Percentiles rank a stretch among this genome's conserved stretches.
Evolutionary conservation across 176 grass and related monocot species (phyloP).

Genomic region (Triticum urartu): DNA sequence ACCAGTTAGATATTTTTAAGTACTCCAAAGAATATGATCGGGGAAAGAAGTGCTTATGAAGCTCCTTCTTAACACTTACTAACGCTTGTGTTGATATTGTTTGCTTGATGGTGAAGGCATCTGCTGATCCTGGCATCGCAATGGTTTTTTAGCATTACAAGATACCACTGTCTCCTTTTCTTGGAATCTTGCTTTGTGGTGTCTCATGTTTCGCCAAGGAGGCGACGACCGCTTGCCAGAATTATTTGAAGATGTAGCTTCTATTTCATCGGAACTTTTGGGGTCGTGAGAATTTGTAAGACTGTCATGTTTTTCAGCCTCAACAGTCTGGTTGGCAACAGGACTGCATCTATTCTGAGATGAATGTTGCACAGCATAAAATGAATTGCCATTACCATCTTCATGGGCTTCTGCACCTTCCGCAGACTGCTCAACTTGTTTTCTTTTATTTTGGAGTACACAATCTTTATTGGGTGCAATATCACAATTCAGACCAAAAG

Average conservation of each 20-base stretch:
- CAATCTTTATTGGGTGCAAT: not conserved
- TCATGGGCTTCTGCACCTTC: conserved; percentile 19
- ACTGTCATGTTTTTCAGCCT: not conserved
- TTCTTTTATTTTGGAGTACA: conserved; percentile 19
- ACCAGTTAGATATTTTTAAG: not conserved
- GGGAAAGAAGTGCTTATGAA: conserved; percentile 5
- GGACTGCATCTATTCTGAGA: conserved; percentile 18
- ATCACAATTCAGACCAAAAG: not conserved
- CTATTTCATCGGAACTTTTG: conserved; percentile 27
- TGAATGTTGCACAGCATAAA: conserved; percentile 6
- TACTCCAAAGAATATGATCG: not conserved
- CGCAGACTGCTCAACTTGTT: conserved; percentile 11
- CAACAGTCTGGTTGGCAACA: conserved; percentile 20
- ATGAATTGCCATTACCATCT: conserved; percentile 28
- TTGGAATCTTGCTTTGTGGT: not conserved
- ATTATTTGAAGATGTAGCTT: conserved; percentile 35
- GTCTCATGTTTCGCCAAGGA: conserved; percentile 26
- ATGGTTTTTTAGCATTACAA: conserved; percentile 21
- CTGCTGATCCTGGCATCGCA: conserved; percentile 8
- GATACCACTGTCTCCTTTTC: not conserved
- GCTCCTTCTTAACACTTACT: conserved; percentile 37
- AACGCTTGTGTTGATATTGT: conserved; percentile 18
- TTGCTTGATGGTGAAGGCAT: conserved; percentile 37
- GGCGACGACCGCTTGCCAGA: conserved; percentile 23
- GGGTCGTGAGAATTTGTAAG: conserved; percentile 13